Conservation (phyloP, 768 basidiomycete species). For the Suillus occidentalis region DNA sequence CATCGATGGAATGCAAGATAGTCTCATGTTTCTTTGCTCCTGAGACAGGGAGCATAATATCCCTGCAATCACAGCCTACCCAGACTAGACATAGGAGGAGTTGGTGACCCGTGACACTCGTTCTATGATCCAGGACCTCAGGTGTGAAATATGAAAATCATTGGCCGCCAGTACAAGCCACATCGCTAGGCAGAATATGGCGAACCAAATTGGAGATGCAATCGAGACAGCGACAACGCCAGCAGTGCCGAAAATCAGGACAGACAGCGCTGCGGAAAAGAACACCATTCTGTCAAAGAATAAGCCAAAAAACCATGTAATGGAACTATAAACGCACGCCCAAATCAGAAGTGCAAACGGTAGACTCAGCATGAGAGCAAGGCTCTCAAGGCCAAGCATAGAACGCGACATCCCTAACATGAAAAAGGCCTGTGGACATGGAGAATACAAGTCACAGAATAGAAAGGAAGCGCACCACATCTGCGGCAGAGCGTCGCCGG, state of each 20-base stretch:
- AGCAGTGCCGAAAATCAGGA: neutral
- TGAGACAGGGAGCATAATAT: neutral
- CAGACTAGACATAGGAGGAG: neutral
- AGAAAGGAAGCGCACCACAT: constrained; percentile 4
- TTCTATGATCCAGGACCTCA: constrained; percentile 1
- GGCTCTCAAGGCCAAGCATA: constrained; percentile 8
- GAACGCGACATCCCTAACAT: neutral
- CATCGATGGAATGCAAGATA: neutral
- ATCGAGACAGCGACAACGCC: neutral
- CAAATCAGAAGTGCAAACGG: constrained; percentile 35
- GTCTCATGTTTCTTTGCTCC: neutral
- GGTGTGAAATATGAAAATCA: neutral
- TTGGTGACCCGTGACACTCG: neutral
- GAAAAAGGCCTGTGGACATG: constrained; percentile 3
- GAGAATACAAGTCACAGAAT: neutral
- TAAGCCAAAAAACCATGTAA: neutral
- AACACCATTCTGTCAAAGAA: neutral
- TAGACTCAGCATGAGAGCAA: constrained; percentile 33
- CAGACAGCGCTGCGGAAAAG: neutral
- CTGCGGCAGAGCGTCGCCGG: constrained; percentile 9
- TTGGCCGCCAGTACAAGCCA: neutral
- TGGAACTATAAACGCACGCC: constrained; percentile 19
- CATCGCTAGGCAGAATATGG: neutral
- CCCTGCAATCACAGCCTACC: neutral
- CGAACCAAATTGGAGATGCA: neutral